Conservation (phyloP, 2,329 filamentous ascomycete genomes). For the Paracoccidioides brasiliensis region DNA sequence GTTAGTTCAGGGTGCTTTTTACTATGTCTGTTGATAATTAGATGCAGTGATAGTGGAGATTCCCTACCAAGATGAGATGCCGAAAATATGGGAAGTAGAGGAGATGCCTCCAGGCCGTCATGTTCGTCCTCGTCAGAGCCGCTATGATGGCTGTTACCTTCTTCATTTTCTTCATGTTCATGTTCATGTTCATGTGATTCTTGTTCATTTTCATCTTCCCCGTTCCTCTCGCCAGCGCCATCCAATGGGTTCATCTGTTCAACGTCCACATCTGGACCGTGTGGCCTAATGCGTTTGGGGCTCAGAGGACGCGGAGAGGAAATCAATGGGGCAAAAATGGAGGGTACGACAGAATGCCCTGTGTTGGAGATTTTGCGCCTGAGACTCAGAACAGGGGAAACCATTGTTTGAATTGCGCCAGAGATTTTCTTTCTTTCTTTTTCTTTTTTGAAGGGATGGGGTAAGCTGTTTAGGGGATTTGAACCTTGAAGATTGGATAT, state of each 20-base stretch:
- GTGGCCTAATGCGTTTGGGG: background rate
- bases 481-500: too few species aligned
- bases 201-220: background rate
- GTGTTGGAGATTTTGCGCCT: slow-evolving; percentile 1
- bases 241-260: background rate
- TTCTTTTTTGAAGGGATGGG: too few species aligned
- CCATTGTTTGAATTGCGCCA: background rate
- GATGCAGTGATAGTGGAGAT: background rate
- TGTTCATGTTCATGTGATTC: background rate
- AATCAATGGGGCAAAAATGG: background rate
- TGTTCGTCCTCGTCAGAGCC: slow-evolving; percentile 24
- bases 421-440: too few species aligned
- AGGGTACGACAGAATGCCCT: background rate
- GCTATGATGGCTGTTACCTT: slow-evolving; percentile 22
- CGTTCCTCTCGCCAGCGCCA: background rate
- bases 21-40: too few species aligned
- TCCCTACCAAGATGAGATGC: slow-evolving; percentile 57
- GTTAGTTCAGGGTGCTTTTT: background rate
- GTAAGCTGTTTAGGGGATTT: too few species aligned
- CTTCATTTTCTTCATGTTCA: background rate
- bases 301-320: background rate
- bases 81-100: slow-evolving; percentile 65
- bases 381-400: slow-evolving; percentile 3
- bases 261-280: background rate
- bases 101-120: slow-evolving; percentile 27